Base-by-base conservation (phyloP, 192 early-diverging fungal species). In the Phlyctochytrium planicorne region DNA sequence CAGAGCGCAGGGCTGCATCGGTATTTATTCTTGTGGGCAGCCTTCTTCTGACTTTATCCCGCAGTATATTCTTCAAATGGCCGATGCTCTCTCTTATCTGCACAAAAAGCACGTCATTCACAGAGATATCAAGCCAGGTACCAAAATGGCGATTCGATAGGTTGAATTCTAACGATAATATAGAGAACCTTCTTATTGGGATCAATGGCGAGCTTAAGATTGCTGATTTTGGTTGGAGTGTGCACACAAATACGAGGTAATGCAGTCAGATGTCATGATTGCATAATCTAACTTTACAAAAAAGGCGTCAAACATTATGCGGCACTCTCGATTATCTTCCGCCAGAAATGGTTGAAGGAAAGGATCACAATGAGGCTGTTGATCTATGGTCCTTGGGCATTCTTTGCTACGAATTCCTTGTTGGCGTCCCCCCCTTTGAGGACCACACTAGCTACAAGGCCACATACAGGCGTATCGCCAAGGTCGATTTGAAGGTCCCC, bases 201-300 rank as follows among this genome's bases (percentile, higher is more conserved):
- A 66, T 86, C 20, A 80, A 91, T 30, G 95, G 93, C 30, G 91
- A 95, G 65, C 80, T 98, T 40, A 97, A 97, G 66, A 95, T 98
- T 73, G 92, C 88, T 16, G 96, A 98, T 80, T 98, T 98, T 84
- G 96, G 96, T 0, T 98, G 96, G 96, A 92, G 91, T 0, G 94
- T 98, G 12, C 91, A 94, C 68, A 87, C 93, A 31, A 89, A 87
- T 17, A 83, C 86, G 59, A 78, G 82, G 14, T 47, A 82, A 82
- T 84, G 67, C 25, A 32, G 0, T 34, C 32, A 0, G 40, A n/a
- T 10, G 12, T 50, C 40, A 50, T 50, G 12, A 50, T 50, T 50
- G n/a, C n/a, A 14, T n/a, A 50, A 50, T 14, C n/a, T 50, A 10
- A 14, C 2, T 17, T 1, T 67, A 61, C 1, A 53, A 57, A 55